A percentile compares a stretch with the other conserved stretches of the same genome.
These are phyloP conservation scores for Jatropha curcas DNA, from an alignment of 345 rosid species.

Conservation along the genomic window DNA sequence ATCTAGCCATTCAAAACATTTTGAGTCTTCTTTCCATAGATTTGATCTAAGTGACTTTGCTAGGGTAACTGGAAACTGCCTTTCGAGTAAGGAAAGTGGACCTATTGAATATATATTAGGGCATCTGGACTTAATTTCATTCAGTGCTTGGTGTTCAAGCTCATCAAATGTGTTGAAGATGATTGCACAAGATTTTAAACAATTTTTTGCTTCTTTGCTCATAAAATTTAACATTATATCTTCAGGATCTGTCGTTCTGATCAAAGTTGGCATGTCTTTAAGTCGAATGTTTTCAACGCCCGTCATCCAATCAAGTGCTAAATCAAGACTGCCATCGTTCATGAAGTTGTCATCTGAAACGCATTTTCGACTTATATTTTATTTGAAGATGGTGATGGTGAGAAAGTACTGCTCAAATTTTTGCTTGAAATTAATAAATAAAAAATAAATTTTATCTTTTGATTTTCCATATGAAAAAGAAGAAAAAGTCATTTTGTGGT, in stretches of 20 bases:
- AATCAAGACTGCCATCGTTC: slow-evolving; percentile 36
- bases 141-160: not conserved
- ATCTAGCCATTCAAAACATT: slow-evolving; percentile 33
- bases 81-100: slow-evolving; percentile 35
- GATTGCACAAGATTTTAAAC: slow-evolving; percentile 10
- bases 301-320: slow-evolving; percentile 41
- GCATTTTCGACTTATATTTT: too few species aligned
- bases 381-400: too few species aligned
- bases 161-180: slow-evolving; percentile 14
- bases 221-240: slow-evolving; percentile 30
- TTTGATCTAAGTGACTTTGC: slow-evolving; percentile 17
- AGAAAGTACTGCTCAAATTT: too few species aligned
- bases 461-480: too few species aligned
- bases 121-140: not conserved
- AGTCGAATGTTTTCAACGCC: slow-evolving; percentile 37
- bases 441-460: too few species aligned
- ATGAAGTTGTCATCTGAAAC: slow-evolving; percentile 32
- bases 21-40: slow-evolving; percentile 31
- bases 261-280: slow-evolving; percentile 37
- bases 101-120: slow-evolving; percentile 14
- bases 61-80: slow-evolving; percentile 5
- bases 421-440: too few species aligned
- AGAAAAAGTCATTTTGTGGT: not conserved
- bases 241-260: slow-evolving; percentile 29
- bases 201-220: not conserved